Conservation (phyloP, 2,329 filamentous ascomycete species). For the Trichoderma semiorbis region DNA sequence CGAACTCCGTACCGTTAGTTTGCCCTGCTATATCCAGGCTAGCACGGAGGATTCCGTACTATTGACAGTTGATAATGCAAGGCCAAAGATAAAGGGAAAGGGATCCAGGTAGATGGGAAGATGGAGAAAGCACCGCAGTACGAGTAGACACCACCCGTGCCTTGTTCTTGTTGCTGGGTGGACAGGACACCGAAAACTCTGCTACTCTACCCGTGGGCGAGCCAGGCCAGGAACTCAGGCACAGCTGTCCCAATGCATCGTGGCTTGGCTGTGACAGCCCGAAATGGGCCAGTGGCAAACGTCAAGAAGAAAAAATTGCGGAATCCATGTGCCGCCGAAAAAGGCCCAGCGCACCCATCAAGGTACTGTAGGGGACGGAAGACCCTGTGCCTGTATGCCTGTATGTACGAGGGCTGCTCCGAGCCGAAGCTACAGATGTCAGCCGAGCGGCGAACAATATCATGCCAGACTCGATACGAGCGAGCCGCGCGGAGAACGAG, state of each 20-base stretch:
- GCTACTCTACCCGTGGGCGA: background rate
- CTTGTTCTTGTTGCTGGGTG: background rate
- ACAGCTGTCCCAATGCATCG: background rate
- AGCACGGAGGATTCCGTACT: background rate
- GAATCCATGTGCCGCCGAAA: slow-evolving; percentile 4
- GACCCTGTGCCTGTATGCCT: background rate
- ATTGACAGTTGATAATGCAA: background rate
- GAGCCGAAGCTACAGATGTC: background rate
- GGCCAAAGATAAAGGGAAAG: background rate
- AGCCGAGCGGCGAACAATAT: background rate
- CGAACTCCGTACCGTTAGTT: background rate
- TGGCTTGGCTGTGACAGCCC: background rate
- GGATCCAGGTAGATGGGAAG: background rate
- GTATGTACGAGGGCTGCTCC: background rate
- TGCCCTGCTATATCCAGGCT: background rate
- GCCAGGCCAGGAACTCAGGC: background rate
- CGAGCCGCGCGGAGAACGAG: background rate
- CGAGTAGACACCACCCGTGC: background rate
- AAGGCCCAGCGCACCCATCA: slow-evolving; percentile 1
- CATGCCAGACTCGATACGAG: background rate
- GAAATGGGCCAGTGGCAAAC: slow-evolving; percentile 2
- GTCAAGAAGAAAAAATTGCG: slow-evolving; percentile 2
- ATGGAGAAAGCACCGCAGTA: background rate
- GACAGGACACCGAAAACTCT: background rate
- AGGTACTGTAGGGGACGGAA: background rate